A percentile compares a stretch with the other conserved stretches of the same genome.
Conservation (phyloP, 1,284 basidiomycete genomes). For the Cutaneotrichosporon curvatum region DNA sequence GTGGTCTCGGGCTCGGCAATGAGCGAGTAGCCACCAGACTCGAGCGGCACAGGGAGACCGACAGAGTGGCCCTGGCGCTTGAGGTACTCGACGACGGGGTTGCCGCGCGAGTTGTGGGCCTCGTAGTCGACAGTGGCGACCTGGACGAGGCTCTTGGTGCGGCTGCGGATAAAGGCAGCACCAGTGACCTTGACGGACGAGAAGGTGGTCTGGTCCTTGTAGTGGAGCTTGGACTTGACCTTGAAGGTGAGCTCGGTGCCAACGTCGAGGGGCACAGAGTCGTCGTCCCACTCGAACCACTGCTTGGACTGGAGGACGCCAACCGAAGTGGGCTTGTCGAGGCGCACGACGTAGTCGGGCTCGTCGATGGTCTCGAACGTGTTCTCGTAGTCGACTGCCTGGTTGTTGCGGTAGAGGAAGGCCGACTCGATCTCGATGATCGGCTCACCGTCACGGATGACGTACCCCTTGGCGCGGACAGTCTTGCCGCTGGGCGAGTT, state of each 20-base stretch:
- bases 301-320: constrained; percentile 92
- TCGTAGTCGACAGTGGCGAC: constrained; percentile 82
- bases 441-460: constrained; percentile 64
- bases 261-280: constrained; percentile 65
- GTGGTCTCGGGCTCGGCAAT: constrained; percentile 52
- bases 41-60: constrained; percentile 67
- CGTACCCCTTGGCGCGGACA: constrained; percentile 83
- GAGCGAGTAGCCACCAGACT: constrained; percentile 79
- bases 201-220: constrained; percentile 85
- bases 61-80: constrained; percentile 79
- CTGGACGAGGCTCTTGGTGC: constrained; percentile 76
- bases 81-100: constrained; percentile 88
- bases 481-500: constrained; percentile 90
- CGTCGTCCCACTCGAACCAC: constrained; percentile 95
- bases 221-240: constrained; percentile 73
- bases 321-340: constrained; percentile 71
- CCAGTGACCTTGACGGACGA: constrained; percentile 75
- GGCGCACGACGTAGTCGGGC: constrained; percentile 72
- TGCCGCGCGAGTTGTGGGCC: constrained; percentile 79
- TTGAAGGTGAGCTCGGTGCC: constrained; percentile 86
- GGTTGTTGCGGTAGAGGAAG: constrained; percentile 87
- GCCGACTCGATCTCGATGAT: constrained; percentile 90
- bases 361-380: constrained; percentile 91
- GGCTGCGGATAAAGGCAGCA: constrained; percentile 74
- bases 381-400: constrained; percentile 86